Conservation (phyloP, 73 alveolate genomes). For the Paramecium pentaurelia region DNA sequence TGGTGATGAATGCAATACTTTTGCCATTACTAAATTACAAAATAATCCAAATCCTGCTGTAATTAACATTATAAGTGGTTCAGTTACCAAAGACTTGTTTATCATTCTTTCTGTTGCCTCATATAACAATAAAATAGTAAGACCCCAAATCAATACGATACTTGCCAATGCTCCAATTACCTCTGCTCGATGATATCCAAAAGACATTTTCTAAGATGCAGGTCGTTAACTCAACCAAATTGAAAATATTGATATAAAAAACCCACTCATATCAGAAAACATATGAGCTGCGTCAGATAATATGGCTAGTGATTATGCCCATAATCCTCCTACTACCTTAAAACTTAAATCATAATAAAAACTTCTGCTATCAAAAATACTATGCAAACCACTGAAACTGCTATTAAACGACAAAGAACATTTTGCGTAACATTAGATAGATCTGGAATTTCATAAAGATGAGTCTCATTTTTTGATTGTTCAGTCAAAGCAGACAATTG, state of each 20-base stretch:
- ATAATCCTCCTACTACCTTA: conserved; percentile 86
- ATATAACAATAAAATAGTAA: conserved; percentile 77
- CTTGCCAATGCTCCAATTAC: conserved; percentile 88
- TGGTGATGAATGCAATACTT: conserved; percentile 74
- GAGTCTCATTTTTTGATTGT: not conserved
- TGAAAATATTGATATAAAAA: conserved; percentile 81
- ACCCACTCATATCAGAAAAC: conserved; percentile 89
- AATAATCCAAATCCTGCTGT: conserved; percentile 85
- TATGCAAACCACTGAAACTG: conserved; percentile 40
- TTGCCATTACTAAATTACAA: conserved; percentile 86
- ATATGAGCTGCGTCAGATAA: conserved; percentile 96
- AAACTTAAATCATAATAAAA: not conserved
- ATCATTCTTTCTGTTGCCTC: conserved; percentile 88
- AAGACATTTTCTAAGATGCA: conserved; percentile 77
- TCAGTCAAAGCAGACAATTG: not conserved
- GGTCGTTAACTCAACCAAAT: conserved; percentile 73
- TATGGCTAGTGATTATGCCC: conserved; percentile 85
- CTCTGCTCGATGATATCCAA: conserved; percentile 90
- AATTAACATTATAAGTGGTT: conserved; percentile 83
- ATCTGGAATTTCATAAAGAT: conserved; percentile 32
- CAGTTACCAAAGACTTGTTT: conserved; percentile 63
- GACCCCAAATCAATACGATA: conserved; percentile 86
- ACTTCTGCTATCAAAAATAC: conserved; percentile 62
- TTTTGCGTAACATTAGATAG: not conserved
- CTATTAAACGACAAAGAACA: not conserved